Evolutionary conservation across 331 rosid species (phyloP), one percentile per base, ranked within the genome.

Genomic region (Malus hybrid): DNA sequence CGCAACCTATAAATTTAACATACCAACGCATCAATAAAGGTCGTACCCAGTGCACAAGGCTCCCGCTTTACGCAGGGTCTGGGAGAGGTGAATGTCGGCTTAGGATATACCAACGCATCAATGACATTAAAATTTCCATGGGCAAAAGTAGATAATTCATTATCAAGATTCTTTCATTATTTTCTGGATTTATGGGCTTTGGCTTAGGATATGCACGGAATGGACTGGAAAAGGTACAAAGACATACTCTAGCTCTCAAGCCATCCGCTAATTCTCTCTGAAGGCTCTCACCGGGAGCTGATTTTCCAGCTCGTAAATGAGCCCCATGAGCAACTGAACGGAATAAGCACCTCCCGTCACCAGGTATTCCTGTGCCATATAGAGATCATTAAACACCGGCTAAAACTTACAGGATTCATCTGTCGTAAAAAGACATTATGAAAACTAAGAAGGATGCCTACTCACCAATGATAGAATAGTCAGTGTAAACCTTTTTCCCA

Each of bases 301-400:
- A 72, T 79, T 87, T 85, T 74, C 93, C 96, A 28, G 92, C 86
- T 76, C 88, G 87, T 72, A 90, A 68, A 76, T 93, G 86, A 75
- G 97, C 97, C 54, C 96, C 96, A 44, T 87, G 95, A 80, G 99
- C 90, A 56, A 94, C 92, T 22, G 99, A 90, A 61, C 96, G 90
- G 80, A 94, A 94, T 87, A 94, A 75, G 78, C 99, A 94, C 78
- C 99, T 86, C 62, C 98, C 98, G 75, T 90, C 98, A 59, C 98
- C 98, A 6, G 96, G 98, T 81, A 90, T 90, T 82, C 99, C 99
- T 94, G 85, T 67, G 65, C 70, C 69, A 54, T 9, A 59, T n/a
- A 73, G 12, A 72, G 56, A 48, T 33, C 66, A 36, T 56, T 60
- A 56, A 42, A 19, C 44, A 70, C 28, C 79, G 29, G 74, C 11